phyloP scores from a whole-genome alignment of 768 basidiomycete genomes.

The Krasilnikovozyma curviuscula region DNA sequence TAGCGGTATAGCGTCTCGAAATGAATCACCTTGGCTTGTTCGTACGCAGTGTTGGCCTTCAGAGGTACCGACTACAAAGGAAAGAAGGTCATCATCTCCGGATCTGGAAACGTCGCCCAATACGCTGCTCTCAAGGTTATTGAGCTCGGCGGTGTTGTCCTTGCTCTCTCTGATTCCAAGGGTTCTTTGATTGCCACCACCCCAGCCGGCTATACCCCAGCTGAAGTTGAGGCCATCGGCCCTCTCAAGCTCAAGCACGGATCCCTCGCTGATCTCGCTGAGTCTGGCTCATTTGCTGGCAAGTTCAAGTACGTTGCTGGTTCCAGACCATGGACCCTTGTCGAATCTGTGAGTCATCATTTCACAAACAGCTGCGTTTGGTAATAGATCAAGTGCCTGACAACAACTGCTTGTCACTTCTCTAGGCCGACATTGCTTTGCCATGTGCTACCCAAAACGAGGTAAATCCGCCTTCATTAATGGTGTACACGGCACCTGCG shows the following conservation, averaged over 20 bases:
- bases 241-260: slow-evolving; percentile 36
- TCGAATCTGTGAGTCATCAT: too few species aligned
- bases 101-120: slow-evolving; percentile 55
- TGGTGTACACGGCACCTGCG: slow-evolving; percentile 14
- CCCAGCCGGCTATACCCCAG: slow-evolving; percentile 40
- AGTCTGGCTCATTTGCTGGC: slow-evolving; percentile 22
- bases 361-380: too few species aligned
- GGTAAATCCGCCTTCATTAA: slow-evolving; percentile 34
- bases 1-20: neutral
- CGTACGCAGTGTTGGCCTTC: neutral
- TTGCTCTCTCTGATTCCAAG: slow-evolving; percentile 56
- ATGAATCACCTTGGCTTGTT: neutral
- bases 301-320: slow-evolving; percentile 29
- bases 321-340: slow-evolving; percentile 47
- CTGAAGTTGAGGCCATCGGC: slow-evolving; percentile 36
- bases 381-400: too few species aligned
- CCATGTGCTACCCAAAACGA: slow-evolving; percentile 56
- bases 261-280: slow-evolving; percentile 9
- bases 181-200: slow-evolving; percentile 39
- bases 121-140: slow-evolving; percentile 58
- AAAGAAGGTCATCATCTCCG: slow-evolving; percentile 31
- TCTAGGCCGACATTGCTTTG: slow-evolving; percentile 47
- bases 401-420: too few species aligned
- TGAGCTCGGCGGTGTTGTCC: slow-evolving; percentile 50
- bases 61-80: slow-evolving; percentile 32